Evolutionary conservation across 768 basidiomycete genomes (phyloP).

Genomic region (Lentinula sp.): DNA sequence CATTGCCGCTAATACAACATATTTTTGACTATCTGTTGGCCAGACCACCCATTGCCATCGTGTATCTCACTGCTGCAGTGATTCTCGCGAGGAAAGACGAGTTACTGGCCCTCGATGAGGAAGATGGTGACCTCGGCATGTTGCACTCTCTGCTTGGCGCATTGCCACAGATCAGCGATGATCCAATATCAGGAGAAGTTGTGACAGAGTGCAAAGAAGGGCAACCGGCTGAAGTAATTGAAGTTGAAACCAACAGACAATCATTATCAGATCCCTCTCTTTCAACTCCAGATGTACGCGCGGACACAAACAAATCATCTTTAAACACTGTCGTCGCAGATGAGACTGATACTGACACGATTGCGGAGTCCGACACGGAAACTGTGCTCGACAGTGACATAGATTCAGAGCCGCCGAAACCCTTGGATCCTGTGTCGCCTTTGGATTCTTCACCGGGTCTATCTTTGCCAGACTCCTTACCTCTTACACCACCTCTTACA

Average conservation of each 20-base stretch:
- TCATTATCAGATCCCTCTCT: background rate
- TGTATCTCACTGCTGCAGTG: constrained; percentile 83
- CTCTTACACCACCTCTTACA: background rate
- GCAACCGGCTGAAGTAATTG: background rate
- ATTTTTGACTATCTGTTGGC: constrained; percentile 87
- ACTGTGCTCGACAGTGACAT: background rate
- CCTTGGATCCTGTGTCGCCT: background rate
- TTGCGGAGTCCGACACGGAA: background rate
- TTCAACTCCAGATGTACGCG: background rate
- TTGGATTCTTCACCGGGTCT: background rate
- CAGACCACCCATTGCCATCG: constrained; percentile 72
- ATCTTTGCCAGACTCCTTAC: background rate
- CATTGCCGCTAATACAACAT: constrained; percentile 83
- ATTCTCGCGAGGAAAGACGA: constrained; percentile 57
- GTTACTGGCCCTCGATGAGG: constrained; percentile 51
- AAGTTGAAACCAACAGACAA: background rate
- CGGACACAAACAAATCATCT: background rate
- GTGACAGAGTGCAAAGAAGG: background rate
- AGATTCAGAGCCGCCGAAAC: background rate
- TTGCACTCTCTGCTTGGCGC: constrained; percentile 66
- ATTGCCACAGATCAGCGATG: constrained; percentile 53
- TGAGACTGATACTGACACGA: background rate
- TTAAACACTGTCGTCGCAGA: background rate
- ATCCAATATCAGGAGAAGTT: constrained; percentile 15
- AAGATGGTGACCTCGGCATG: constrained; percentile 65